Evolutionary conservation across 2,329 filamentous ascomycete genomes (phyloP), one percentile per base, ranked within the genome.

Genomic region (Aspergillus jensenii): DNA sequence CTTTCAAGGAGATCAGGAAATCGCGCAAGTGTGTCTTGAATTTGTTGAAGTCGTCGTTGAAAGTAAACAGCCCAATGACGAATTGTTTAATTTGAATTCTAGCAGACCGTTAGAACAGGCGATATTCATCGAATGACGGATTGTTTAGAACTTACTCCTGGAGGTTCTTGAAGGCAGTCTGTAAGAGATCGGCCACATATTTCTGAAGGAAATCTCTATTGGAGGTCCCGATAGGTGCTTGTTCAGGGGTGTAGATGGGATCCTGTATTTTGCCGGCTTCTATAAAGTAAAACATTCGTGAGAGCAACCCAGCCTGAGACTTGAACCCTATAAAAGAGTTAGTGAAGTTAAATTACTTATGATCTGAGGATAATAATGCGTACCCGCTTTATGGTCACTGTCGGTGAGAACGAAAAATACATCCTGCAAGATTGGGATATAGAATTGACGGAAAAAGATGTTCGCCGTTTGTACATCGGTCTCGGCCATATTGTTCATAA

Each of bases 341-440:
- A 40, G 15, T 39, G 37, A 53, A 58, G 17, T 37, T 40, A 27
- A 33, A 54, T 58, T 19, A 35, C 25, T 23, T 14, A 9, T 23
- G 15, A 40, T n/a, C n/a, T n/a, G 21, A 19, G 7, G 17, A 14
- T 6, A 41, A 12, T 11, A 12, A 47, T 31, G 71, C 76, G 55
- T 68, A 79, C 79, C 95, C 60, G 95, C 95, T 81, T 99, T 99
- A 83, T 99, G 95, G 68, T 99, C 95, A 60, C 90, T 93, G 71
- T 99, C 95, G 0, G 95, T 98, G 52, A 99, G 84, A 43, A 99
- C 95, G 70, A 97, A 99, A 83, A 99, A 96, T 14, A 99, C 92
- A 69, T 99, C 95, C 76, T 99, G 95, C 51, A 99, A 81, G 65
- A 99, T 98, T 1, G 90, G 87, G 54, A 96, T 88, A 76, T 95